Conservation (phyloP, 2,329 filamentous ascomycete genomes). For the Tolypocladium pustulatum region DNA sequence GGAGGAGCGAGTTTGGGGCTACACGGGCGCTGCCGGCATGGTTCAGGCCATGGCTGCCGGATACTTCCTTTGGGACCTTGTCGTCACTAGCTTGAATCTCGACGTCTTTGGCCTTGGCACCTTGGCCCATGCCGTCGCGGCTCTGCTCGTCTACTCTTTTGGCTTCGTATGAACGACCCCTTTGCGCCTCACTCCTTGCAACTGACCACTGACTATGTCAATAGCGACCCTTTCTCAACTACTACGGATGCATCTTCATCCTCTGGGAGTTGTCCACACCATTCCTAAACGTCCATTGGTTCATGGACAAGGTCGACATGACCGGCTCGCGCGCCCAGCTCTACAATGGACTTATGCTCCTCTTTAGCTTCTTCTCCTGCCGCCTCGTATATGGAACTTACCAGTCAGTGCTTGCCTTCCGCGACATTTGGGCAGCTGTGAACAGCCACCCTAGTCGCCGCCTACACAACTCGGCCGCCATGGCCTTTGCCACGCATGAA, state of each 20-base stretch:
- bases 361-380: slow-evolving; percentile 65
- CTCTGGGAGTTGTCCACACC: slow-evolving; percentile 80
- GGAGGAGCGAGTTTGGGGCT: slow-evolving; percentile 65
- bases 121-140: slow-evolving; percentile 66
- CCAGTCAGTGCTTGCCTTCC: slow-evolving; percentile 57
- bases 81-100: slow-evolving; percentile 57
- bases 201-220: slow-evolving; percentile 1
- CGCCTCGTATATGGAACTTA: slow-evolving; percentile 71
- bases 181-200: neutral
- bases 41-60: slow-evolving; percentile 68
- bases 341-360: slow-evolving; percentile 64
- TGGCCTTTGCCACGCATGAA: slow-evolving; percentile 35
- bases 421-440: slow-evolving; percentile 52
- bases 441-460: slow-evolving; percentile 24
- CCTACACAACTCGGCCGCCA: slow-evolving; percentile 11
- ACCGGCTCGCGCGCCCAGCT: slow-evolving; percentile 66
- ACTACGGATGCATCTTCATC: slow-evolving; percentile 71
- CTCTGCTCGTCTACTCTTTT: slow-evolving; percentile 62
- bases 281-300: slow-evolving; percentile 86
- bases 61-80: slow-evolving; percentile 78
- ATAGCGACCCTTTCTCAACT: slow-evolving; percentile 75
- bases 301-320: slow-evolving; percentile 76
- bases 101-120: slow-evolving; percentile 67
- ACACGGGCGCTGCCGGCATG: slow-evolving; percentile 61
- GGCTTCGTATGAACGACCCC: slow-evolving; percentile 57